Conservation (phyloP, 148 eudicot genomes). For the Chenopodium formosanum region DNA sequence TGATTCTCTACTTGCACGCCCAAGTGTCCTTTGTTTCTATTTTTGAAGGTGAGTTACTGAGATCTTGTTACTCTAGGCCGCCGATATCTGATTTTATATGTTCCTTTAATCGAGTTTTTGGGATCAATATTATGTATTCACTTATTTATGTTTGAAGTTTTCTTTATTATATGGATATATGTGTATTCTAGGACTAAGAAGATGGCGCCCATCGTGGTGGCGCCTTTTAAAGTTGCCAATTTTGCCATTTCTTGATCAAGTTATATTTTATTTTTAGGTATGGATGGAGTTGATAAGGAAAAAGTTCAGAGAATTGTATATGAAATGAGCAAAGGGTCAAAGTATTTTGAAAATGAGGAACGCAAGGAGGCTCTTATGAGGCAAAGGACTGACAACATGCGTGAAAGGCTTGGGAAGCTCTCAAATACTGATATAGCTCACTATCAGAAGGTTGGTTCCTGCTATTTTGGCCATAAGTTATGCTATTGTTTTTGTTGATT, state of each 20-base stretch:
- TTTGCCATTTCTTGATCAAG: neutral
- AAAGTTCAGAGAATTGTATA: slow-evolving; percentile 87
- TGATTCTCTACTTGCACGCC: neutral
- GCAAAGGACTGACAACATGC: slow-evolving; percentile 78
- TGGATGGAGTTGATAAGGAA: slow-evolving; percentile 98
- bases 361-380: slow-evolving; percentile 71
- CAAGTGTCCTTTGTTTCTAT: too few species aligned
- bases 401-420: slow-evolving; percentile 57
- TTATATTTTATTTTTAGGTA: slow-evolving; percentile 31
- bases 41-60: too few species aligned
- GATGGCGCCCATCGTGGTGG: too few species aligned
- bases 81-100: too few species aligned
- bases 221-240: too few species aligned
- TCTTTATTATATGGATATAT: too few species aligned
- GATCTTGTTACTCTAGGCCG: too few species aligned
- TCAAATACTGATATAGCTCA: slow-evolving; percentile 60
- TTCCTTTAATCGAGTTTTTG: too few species aligned
- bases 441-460: slow-evolving; percentile 64
- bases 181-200: too few species aligned
- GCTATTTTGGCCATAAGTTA: neutral
- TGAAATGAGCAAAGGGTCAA: slow-evolving; percentile 98
- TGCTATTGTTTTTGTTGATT: neutral
- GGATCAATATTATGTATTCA: too few species aligned
- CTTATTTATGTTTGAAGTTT: too few species aligned
- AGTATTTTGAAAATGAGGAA: slow-evolving; percentile 89